A percentile compares a stretch with the other conserved stretches of the same genome.
Evolutionary conservation across 768 basidiomycete species (phyloP).

Genomic region (Ramaria sp.): DNA sequence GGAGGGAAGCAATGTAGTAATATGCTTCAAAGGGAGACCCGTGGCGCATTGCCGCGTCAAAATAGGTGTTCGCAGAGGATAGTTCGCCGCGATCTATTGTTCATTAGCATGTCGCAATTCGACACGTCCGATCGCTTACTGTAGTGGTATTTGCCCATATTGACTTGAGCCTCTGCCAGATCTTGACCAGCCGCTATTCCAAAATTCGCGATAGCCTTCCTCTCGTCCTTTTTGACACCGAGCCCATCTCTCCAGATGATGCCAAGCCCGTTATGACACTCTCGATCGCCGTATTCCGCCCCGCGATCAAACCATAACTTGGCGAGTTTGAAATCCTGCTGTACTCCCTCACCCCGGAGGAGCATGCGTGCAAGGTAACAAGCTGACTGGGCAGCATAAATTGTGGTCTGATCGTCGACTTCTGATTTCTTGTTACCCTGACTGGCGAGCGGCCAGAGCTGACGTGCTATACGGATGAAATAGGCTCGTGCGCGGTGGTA

Average conservation of each 20-base stretch:
- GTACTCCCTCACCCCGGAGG: constrained; percentile 85
- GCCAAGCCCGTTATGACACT: constrained; percentile 83
- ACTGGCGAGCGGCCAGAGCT: constrained; percentile 59
- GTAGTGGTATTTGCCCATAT: constrained; percentile 75
- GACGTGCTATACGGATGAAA: constrained; percentile 74
- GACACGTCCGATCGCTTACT: constrained; percentile 25
- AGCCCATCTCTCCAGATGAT: constrained; percentile 90
- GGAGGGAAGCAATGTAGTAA: constrained; percentile 82
- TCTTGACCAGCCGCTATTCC: constrained; percentile 75
- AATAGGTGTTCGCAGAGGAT: constrained; percentile 53
- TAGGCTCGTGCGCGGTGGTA: constrained; percentile 69
- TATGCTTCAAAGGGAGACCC: constrained; percentile 94
- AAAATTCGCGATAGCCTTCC: constrained; percentile 59
- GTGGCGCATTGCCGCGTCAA: constrained; percentile 75
- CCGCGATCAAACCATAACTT: constrained; percentile 95
- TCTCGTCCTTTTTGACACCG: constrained; percentile 50
- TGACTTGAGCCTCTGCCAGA: constrained; percentile 85
- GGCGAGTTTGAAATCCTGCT: constrained; percentile 60
- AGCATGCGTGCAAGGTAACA: constrained; percentile 92
- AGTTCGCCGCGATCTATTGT: constrained; percentile 58
- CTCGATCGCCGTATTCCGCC: constrained; percentile 67
- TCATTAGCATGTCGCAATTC: not conserved
- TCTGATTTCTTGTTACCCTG: constrained; percentile 25
- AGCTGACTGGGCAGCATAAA: constrained; percentile 68
- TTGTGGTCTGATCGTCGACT: constrained; percentile 47